Conservation (phyloP, 768 basidiomycete species). For the Leccinum ochraceum region DNA sequence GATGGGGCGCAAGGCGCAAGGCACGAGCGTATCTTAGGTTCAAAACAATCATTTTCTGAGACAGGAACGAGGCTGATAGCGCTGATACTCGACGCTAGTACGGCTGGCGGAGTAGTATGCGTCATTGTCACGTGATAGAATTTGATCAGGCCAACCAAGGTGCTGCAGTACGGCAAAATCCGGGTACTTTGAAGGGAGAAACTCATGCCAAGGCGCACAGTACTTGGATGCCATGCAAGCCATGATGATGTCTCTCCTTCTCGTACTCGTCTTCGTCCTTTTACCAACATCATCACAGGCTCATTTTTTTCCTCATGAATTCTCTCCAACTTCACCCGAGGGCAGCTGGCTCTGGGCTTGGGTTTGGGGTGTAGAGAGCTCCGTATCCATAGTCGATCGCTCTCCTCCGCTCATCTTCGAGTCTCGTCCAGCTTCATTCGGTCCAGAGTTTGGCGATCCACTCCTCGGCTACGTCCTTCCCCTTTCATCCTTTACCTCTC, state of each 20-base stretch:
- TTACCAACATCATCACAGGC: slow-evolving; percentile 1
- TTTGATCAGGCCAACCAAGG: neutral
- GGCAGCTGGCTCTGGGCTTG: slow-evolving; percentile 60
- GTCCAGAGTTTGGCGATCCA: slow-evolving; percentile 65
- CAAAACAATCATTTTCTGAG: too few relatives aligned
- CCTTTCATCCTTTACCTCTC: slow-evolving; percentile 59
- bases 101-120: too few relatives aligned
- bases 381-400: slow-evolving; percentile 77
- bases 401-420: slow-evolving; percentile 68
- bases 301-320: slow-evolving; percentile 31
- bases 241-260: neutral
- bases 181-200: neutral
- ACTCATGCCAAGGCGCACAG: neutral
- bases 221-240: neutral
- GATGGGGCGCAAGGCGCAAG: too few relatives aligned
- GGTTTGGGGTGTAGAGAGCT: slow-evolving; percentile 69
- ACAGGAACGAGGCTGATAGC: too few relatives aligned
- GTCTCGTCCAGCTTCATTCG: slow-evolving; percentile 76
- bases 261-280: neutral
- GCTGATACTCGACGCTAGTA: too few relatives aligned
- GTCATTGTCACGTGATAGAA: neutral
- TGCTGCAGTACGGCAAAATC: neutral
- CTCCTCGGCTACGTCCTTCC: slow-evolving; percentile 74
- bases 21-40: too few relatives aligned
- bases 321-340: slow-evolving; percentile 45